Evolutionary conservation across 192 early-diverging fungal genomes (phyloP).

Genomic region (Borealophlyctis nickersoniae): DNA sequence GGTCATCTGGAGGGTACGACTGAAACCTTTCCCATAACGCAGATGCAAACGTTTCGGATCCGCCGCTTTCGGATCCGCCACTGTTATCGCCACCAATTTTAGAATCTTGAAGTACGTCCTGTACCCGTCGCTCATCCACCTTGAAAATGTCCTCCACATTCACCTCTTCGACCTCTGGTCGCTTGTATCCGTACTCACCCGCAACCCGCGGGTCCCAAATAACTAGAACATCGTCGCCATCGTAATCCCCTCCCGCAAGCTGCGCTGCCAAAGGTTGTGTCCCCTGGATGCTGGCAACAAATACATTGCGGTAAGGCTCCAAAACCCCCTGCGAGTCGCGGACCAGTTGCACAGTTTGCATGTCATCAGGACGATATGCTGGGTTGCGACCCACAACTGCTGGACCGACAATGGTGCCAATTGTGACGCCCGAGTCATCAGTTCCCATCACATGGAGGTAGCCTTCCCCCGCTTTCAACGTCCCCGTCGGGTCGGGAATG

Average conservation of each 20-base stretch:
- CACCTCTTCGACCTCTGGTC: background rate
- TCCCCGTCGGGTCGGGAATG: slow-evolving; percentile 16
- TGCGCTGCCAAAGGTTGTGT: background rate
- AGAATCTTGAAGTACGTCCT: background rate
- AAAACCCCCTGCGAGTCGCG: background rate
- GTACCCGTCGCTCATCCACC: background rate
- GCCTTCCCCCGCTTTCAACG: background rate
- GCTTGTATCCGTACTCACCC: background rate
- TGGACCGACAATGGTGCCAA: slow-evolving; percentile 1
- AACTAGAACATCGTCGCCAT: slow-evolving; percentile 17
- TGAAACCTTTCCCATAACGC: background rate
- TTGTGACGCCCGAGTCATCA: background rate
- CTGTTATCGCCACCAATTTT: background rate
- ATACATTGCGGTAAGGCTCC: slow-evolving; percentile 5
- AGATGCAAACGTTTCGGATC: background rate
- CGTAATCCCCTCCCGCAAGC: slow-evolving; percentile 19
- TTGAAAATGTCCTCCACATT: background rate
- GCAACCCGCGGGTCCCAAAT: slow-evolving; percentile 17
- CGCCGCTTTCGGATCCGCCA: background rate
- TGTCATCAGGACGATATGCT: slow-evolving; percentile 6
- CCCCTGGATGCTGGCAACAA: slow-evolving; percentile 9
- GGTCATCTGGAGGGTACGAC: too few relatives aligned
- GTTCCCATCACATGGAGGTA: background rate
- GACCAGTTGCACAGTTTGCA: slow-evolving; percentile 10
- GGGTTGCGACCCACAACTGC: slow-evolving; percentile 20